Base-by-base conservation (phyloP, 768 basidiomycete species). In the Hygrocybe punicea region DNA sequence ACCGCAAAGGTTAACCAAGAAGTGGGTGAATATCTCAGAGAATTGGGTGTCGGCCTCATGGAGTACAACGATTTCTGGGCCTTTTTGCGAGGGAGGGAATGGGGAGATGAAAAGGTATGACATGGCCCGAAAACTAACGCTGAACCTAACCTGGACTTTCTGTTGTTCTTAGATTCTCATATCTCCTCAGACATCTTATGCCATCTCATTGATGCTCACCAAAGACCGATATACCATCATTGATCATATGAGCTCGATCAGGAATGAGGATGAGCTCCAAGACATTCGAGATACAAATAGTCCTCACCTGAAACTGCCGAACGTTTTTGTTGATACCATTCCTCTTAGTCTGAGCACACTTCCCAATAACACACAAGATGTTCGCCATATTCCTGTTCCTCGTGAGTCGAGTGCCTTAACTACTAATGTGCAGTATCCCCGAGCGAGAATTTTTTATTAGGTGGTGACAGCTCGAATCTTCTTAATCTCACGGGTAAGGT, bases 211-310 rank as follows among this genome's bases (percentile, higher is more conserved):
- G 55, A 91, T 93, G 84, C 76, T 93, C 54, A 91, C 90, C 0
- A 85, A 88, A 66, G 83, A 84, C 68, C 86, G 89, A 10, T 92
- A 89, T 70, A 90, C 90, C 54, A 79, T 79, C 44, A 78, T 96
- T 21, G 88, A 93, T 58, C 73, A 81, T 47, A 82, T 88, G 73
- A 89, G 93, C 78, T 83, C 89, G 1, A 75, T 95, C 66, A 99
- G 98, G 82, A 98, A 95, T 68, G 77, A 83, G 39, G 80, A 80
- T 29, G 95, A 98, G 73, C 77, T 97, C 54, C 84, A 87, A 40
- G 95, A 95, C 3, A 71, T 97, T 68, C 16, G 50, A 59, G 29
- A 29, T 29, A 29, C 29, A 29, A 29, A 29, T 29, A 8, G 29
- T 8, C 29, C 29, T 29, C 29, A 4, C 29, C 29, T 4, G 4